Evolutionary conservation across 1,139 yeast genomes (phyloP).

Genomic region (Candida pseudoviswanathii): DNA sequence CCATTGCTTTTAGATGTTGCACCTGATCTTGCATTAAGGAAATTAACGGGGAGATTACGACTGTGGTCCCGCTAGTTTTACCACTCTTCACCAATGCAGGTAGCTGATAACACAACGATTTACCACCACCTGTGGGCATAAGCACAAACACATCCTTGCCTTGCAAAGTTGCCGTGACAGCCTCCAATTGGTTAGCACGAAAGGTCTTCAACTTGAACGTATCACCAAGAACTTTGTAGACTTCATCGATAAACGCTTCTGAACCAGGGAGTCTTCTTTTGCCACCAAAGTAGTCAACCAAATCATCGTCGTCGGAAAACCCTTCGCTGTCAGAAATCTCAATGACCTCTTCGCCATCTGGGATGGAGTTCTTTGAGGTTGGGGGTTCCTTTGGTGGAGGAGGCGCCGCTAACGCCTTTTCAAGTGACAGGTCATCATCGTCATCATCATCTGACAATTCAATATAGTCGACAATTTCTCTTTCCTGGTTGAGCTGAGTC

Average conservation of each 20-base stretch:
- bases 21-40: slow-evolving; percentile 99
- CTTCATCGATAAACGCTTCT: slow-evolving; percentile 53
- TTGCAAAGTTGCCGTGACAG: slow-evolving; percentile 75
- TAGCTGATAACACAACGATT: slow-evolving; percentile 91
- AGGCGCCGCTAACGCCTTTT: not conserved
- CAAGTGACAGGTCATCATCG: slow-evolving; percentile 13
- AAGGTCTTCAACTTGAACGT: slow-evolving; percentile 69
- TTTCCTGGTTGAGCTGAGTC: slow-evolving; percentile 46
- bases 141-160: slow-evolving; percentile 91
- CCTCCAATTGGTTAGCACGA: slow-evolving; percentile 84
- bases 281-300: slow-evolving; percentile 25
- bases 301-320: slow-evolving; percentile 40
- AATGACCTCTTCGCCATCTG: not conserved
- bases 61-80: slow-evolving; percentile 76
- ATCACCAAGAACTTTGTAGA: slow-evolving; percentile 53
- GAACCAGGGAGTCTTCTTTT: slow-evolving; percentile 32
- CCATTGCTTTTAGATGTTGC: slow-evolving; percentile 65
- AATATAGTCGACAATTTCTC: slow-evolving; percentile 36
- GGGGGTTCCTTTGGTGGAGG: slow-evolving; percentile 1
- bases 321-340: slow-evolving; percentile 28
- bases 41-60: slow-evolving; percentile 92
- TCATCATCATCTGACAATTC: slow-evolving; percentile 39
- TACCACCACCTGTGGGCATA: slow-evolving; percentile 99
- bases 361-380: not conserved
- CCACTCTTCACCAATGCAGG: slow-evolving; percentile 87